Conservation (phyloP, 176 grass and related monocot species). For the Alopecurus myosuroides region DNA sequence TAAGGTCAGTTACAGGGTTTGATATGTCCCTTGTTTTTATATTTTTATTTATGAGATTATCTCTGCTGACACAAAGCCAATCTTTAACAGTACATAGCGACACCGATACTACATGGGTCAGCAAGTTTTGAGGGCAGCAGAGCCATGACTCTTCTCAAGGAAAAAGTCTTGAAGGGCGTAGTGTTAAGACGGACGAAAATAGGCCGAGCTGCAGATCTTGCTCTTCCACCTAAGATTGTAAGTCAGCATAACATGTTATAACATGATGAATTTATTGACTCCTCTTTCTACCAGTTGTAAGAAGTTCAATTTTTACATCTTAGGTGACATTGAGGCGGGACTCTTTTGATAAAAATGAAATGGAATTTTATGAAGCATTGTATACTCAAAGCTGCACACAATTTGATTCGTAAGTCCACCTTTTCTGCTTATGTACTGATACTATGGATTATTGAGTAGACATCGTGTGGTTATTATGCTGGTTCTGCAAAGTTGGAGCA, state of each 20-base stretch:
- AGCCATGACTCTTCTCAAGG: slow-evolving; percentile 80
- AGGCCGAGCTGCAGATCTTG: slow-evolving; percentile 90
- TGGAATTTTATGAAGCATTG: slow-evolving; percentile 95
- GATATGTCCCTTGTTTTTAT: not conserved
- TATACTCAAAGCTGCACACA: slow-evolving; percentile 88
- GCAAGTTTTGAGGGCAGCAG: slow-evolving; percentile 21
- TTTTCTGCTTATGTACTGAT: not conserved
- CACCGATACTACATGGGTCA: slow-evolving; percentile 53
- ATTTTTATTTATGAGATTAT: not conserved
- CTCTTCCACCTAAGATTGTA: slow-evolving; percentile 84
- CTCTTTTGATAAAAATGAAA: slow-evolving; percentile 72
- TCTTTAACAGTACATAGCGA: slow-evolving; percentile 66
- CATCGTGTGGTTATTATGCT: not conserved
- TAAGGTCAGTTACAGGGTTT: slow-evolving; percentile 46
- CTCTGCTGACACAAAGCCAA: slow-evolving; percentile 14
- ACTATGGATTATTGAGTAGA: not conserved
- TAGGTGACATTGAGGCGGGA: slow-evolving; percentile 89
- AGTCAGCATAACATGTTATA: slow-evolving; percentile 17
- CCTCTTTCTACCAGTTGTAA: not conserved
- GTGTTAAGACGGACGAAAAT: slow-evolving; percentile 88
- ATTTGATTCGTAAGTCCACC: slow-evolving; percentile 82
- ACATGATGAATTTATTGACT: not conserved
- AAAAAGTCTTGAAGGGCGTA: slow-evolving; percentile 85
- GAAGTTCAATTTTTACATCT: slow-evolving; percentile 15
- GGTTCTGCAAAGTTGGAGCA: slow-evolving; percentile 3